phyloP scores from a whole-genome alignment of 1,284 basidiomycete genomes.

The Kwoniella shivajii region DNA sequence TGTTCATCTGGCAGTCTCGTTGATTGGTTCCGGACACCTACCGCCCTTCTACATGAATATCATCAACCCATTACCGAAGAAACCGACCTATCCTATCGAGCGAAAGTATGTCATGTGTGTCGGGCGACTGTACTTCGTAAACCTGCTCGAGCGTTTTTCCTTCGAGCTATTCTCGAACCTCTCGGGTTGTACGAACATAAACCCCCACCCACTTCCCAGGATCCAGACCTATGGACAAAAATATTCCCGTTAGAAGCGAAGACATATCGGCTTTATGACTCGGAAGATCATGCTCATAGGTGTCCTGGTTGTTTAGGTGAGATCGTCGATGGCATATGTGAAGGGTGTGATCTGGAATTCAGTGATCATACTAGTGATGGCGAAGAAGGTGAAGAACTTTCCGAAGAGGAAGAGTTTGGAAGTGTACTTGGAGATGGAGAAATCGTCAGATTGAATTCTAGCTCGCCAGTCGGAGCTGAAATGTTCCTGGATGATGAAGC shows the following conservation, averaged over 20 bases:
- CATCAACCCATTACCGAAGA: conserved; percentile 21
- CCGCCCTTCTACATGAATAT: conserved; percentile 34
- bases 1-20: conserved; percentile 28
- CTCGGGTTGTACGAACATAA: conserved; percentile 31
- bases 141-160: conserved; percentile 43
- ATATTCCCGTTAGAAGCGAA: conserved; percentile 35
- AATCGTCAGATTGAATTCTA: neutral
- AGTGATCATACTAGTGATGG: conserved; percentile 15
- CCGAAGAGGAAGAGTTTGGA: conserved; percentile 4
- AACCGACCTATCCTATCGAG: conserved; percentile 37
- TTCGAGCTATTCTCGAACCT: conserved; percentile 40
- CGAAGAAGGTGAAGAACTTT: conserved; percentile 5
- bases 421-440: conserved; percentile 5
- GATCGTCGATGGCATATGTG: conserved; percentile 36
- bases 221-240: conserved; percentile 35
- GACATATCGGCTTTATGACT: conserved; percentile 36
- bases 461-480: no score
- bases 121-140: conserved; percentile 42
- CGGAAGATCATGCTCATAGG: conserved; percentile 29
- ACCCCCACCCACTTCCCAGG: conserved; percentile 16
- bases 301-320: conserved; percentile 46
- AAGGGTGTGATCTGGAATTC: conserved; percentile 36
- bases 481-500: conserved; percentile 14
- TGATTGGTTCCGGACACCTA: conserved; percentile 47
- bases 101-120: conserved; percentile 51